Evolutionary conservation across 345 rosid species (phyloP).

Genomic region (Salix caprea): DNA sequence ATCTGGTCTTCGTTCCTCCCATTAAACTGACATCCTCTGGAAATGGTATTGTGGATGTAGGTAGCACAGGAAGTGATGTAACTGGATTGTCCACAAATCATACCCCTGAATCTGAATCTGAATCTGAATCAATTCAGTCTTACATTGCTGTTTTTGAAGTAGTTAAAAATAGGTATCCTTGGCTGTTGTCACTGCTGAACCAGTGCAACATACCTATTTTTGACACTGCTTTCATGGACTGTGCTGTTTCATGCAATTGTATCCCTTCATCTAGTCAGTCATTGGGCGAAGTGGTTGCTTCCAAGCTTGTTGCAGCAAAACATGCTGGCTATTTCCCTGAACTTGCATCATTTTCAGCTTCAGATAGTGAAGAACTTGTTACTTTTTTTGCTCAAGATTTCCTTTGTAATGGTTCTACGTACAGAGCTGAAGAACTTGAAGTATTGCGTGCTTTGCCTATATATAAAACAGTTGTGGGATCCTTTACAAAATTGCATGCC

Average conservation of each 20-base stretch:
- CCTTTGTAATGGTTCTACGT: conserved; percentile 48
- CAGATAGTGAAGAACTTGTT: conserved; percentile 68
- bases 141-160: conserved; percentile 55
- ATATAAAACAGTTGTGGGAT: conserved; percentile 66
- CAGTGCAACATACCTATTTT: conserved; percentile 81
- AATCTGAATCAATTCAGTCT: conserved; percentile 33
- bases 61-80: conserved; percentile 27
- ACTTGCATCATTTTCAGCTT: conserved; percentile 49
- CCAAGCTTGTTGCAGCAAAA: conserved; percentile 78
- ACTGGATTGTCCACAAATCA: conserved; percentile 30
- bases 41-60: conserved; percentile 25
- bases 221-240: conserved; percentile 64
- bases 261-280: conserved; percentile 64
- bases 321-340: conserved; percentile 67
- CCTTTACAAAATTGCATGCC: conserved; percentile 49
- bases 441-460: conserved; percentile 74
- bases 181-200: conserved; percentile 74
- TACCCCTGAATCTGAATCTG: conserved; percentile 39
- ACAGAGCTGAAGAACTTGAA: conserved; percentile 65
- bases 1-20: conserved; percentile 64
- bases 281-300: conserved; percentile 75
- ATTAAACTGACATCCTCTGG: conserved; percentile 30
- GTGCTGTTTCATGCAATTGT: conserved; percentile 62
- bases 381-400: conserved; percentile 75
- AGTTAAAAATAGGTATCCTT: conserved; percentile 53